Percentiles rank a stretch among this genome's conserved stretches.
These are phyloP conservation scores for Candida hispaniensis DNA, from an alignment of 805 yeast species.

Conservation along the genomic window DNA sequence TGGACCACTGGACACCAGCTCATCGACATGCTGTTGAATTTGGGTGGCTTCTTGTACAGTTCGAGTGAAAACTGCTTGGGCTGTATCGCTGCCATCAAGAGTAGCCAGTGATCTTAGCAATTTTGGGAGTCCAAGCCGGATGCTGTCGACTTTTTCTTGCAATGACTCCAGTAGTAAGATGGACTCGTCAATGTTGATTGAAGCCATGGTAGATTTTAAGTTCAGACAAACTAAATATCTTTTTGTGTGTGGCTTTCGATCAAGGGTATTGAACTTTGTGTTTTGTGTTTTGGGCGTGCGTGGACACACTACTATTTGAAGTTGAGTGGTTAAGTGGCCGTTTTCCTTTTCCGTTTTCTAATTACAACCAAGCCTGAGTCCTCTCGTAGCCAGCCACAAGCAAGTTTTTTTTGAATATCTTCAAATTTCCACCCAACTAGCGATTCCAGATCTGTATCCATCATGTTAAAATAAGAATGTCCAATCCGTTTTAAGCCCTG, in stretches of 20 bases:
- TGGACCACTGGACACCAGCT: constrained; percentile 8
- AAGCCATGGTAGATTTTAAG: not conserved
- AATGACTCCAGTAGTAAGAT: constrained; percentile 8
- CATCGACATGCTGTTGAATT: constrained; percentile 11
- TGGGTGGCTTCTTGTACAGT: constrained; percentile 12
- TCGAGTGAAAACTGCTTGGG: constrained; percentile 11
- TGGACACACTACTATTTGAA: not conserved
- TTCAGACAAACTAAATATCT: too few relatives aligned
- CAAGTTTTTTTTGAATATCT: constrained; percentile 3
- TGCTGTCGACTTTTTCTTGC: constrained; percentile 3
- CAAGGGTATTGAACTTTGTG: constrained; percentile 1
- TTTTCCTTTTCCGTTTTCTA: constrained; percentile 2
- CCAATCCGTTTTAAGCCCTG: constrained; percentile 17
- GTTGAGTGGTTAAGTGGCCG: constrained; percentile 4
- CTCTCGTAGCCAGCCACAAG: constrained; percentile 16
- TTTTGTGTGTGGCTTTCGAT: not conserved
- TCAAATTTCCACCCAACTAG: constrained; percentile 18
- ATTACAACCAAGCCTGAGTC: constrained; percentile 4
- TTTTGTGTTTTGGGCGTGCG: constrained; percentile 2
- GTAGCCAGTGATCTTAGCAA: constrained; percentile 10
- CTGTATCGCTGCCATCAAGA: constrained; percentile 9
- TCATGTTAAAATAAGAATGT: constrained; percentile 16
- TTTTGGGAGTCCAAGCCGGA: constrained; percentile 12
- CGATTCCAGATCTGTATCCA: constrained; percentile 9
- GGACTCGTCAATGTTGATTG: constrained; percentile 7